phyloP scores from a whole-genome alignment of 495 filamentous ascomycete species.

The Aspergillus diversus region DNA sequence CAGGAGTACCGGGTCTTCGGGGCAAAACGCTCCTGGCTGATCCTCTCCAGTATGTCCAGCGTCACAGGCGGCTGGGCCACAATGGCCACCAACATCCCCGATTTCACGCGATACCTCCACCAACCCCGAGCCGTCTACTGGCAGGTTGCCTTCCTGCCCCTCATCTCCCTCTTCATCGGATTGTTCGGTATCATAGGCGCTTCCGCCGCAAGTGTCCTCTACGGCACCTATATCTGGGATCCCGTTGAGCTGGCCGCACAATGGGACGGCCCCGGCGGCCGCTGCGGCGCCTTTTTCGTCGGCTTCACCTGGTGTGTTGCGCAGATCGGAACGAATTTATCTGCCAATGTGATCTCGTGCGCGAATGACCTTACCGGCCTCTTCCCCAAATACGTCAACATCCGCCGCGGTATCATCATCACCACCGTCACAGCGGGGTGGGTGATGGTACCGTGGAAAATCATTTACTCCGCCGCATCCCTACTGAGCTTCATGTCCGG shows the following conservation, averaged over 20 bases:
- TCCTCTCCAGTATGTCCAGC: conserved; percentile 10
- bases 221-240: conserved; percentile 10
- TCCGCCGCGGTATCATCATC: conserved; percentile 10
- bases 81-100: conserved; percentile 13
- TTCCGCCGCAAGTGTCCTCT: conserved; percentile 9
- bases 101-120: conserved; percentile 9
- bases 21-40: conserved; percentile 6
- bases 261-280: conserved; percentile 6
- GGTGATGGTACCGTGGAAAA: conserved; percentile 14
- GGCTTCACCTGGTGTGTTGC: conserved; percentile 14
- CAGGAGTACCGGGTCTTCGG: conserved; percentile 13
- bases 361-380: conserved; percentile 2
- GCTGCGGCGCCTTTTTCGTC: conserved; percentile 12
- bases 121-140: conserved; percentile 5
- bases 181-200: conserved; percentile 10
- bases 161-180: conserved; percentile 8
- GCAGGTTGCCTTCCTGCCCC: conserved; percentile 10
- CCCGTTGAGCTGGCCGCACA: conserved; percentile 1
- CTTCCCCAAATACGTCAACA: conserved; percentile 14
- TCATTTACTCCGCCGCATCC: conserved; percentile 9
- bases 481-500: conserved; percentile 16
- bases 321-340: conserved; percentile 12
- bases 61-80: conserved; percentile 10
- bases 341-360: conserved; percentile 9
- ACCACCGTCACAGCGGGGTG: conserved; percentile 10